A percentile compares a stretch with the other conserved stretches of the same genome.
phyloP scores from a whole-genome alignment of 2,329 filamentous ascomycete species.

The Fusarium sororula region DNA sequence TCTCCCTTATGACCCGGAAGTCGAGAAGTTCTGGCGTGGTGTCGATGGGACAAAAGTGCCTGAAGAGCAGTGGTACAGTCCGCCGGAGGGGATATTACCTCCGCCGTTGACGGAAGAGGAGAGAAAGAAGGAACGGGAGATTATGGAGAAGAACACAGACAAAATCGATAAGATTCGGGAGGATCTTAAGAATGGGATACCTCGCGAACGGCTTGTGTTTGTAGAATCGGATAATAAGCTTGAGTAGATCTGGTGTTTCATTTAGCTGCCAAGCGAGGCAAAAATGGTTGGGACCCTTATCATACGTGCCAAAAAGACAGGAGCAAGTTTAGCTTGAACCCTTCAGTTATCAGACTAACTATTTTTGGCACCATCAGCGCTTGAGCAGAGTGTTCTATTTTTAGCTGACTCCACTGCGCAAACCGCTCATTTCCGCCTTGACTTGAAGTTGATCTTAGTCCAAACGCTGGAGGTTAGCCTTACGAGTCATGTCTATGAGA shows the following conservation, averaged over 20 bases:
- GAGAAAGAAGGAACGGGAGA: background rate
- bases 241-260: background rate
- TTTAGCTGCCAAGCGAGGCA: no score
- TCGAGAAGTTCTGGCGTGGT: background rate
- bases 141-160: background rate
- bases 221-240: background rate
- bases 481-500: background rate
- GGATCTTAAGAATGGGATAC: background rate
- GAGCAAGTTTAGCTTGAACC: no score
- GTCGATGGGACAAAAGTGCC: background rate
- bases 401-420: background rate
- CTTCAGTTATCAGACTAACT: no score
- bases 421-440: background rate
- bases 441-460: background rate
- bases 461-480: fast-evolving
- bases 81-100: background rate
- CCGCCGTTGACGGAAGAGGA: background rate
- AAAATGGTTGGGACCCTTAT: no score
- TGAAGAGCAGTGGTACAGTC: background rate
- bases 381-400: background rate
- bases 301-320: no score
- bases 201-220: background rate
- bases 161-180: background rate
- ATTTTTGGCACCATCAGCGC: no score
- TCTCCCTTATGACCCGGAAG: background rate